Evolutionary conservation across 2,329 filamentous ascomycete genomes (phyloP).

Genomic region (Xylariaceae sp.): DNA sequence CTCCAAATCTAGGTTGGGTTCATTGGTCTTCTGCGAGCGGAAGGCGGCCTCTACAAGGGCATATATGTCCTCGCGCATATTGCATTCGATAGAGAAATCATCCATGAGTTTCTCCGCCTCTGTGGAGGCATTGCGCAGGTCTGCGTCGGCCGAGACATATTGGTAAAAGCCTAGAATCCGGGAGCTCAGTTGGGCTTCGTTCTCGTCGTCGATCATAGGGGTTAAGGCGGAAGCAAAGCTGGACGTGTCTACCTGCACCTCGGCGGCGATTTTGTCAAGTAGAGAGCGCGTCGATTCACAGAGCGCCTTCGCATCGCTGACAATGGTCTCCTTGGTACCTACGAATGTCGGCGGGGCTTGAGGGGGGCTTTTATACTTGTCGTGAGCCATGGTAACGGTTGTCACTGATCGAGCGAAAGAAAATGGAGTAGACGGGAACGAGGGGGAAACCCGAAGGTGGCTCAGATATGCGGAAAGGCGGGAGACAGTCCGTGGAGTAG

Average conservation of each 20-base stretch:
- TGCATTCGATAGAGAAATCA: conserved; percentile 72
- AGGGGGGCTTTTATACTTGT: conserved; percentile 67
- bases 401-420: conserved; percentile 33
- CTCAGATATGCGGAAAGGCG: conserved; percentile 56
- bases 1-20: conserved; percentile 60
- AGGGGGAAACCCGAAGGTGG: conserved; percentile 46
- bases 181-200: conserved; percentile 54
- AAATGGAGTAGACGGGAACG: conserved; percentile 32
- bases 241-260: conserved; percentile 50
- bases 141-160: conserved; percentile 65
- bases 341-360: conserved; percentile 76
- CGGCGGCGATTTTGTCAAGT: conserved; percentile 63
- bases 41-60: conserved; percentile 57
- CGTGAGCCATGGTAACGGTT: conserved; percentile 60
- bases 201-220: conserved; percentile 72
- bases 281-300: conserved; percentile 60
- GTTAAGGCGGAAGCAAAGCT: conserved; percentile 53
- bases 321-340: conserved; percentile 64
- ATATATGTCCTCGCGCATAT: conserved; percentile 80
- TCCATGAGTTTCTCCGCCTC: conserved; percentile 72
- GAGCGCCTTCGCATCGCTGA: conserved; percentile 62
- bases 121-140: conserved; percentile 69
- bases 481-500: conserved; percentile 54
- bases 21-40: conserved; percentile 50
- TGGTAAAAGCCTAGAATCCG: conserved; percentile 77